phyloP scores from a whole-genome alignment of 345 rosid species.

The Moricandia moricandioides region DNA sequence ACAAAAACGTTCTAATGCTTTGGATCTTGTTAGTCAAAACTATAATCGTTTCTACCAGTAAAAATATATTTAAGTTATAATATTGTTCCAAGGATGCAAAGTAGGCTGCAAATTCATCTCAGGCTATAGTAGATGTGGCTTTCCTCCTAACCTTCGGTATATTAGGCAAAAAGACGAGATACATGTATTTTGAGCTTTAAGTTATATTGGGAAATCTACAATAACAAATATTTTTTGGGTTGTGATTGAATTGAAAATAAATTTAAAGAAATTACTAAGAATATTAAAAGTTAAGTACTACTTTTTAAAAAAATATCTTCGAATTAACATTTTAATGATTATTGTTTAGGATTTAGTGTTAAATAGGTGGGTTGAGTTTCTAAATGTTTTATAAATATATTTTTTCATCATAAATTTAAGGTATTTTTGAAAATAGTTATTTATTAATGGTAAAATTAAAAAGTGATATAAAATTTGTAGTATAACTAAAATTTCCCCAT shows the following conservation, averaged over 20 bases:
- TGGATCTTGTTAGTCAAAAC: conserved; percentile 32
- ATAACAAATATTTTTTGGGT: background rate
- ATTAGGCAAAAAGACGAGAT: conserved; percentile 32
- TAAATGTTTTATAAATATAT: no score
- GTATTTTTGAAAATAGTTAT: no score
- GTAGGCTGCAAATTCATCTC: conserved; percentile 29
- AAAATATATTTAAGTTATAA: background rate
- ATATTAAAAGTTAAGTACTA: no score
- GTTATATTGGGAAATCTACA: conserved; percentile 15
- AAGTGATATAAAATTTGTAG: no score
- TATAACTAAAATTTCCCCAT: no score
- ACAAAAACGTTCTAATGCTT: conserved; percentile 11
- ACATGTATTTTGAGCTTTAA: background rate
- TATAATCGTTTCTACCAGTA: conserved; percentile 31
- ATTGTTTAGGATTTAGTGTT: no score
- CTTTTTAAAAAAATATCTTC: no score
- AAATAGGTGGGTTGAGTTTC: no score
- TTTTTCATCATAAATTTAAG: no score
- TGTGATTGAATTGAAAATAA: conserved; percentile 10
- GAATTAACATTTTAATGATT: no score
- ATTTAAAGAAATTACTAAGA: no score
- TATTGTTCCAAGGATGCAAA: conserved; percentile 17
- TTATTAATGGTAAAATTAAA: no score
- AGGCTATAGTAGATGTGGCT: conserved; percentile 21
- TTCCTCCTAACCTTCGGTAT: conserved; percentile 32